phyloP scores from a whole-genome alignment of 2,329 filamentous ascomycete genomes.

The Phoma sp. region DNA sequence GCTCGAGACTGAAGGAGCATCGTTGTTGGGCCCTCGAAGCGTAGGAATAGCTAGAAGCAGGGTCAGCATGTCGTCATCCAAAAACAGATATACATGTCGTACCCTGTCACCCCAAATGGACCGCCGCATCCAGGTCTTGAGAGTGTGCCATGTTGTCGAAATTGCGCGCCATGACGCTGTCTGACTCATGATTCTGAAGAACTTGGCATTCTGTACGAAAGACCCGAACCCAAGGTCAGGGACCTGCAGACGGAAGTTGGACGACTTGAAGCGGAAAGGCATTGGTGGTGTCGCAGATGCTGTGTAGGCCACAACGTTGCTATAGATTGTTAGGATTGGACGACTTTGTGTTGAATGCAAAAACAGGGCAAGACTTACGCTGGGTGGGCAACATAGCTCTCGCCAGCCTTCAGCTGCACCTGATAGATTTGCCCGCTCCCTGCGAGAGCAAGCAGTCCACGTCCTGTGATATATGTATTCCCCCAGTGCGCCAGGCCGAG shows the following conservation, averaged over 20 bases:
- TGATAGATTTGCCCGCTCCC: conserved; percentile 91
- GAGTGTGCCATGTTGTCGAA: conserved; percentile 66
- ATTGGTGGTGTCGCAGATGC: conserved; percentile 74
- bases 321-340: conserved; percentile 35
- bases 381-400: conserved; percentile 90
- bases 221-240: conserved; percentile 69
- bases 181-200: conserved; percentile 73
- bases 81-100: conserved; percentile 31
- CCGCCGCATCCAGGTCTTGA: conserved; percentile 78
- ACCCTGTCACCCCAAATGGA: conserved; percentile 91
- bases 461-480: conserved; percentile 83
- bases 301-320: conserved; percentile 89
- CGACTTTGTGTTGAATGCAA: conserved; percentile 2
- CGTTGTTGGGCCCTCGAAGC: conserved; percentile 85
- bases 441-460: conserved; percentile 82
- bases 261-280: conserved; percentile 87
- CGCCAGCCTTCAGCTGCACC: conserved; percentile 77
- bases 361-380: conserved; percentile 32
- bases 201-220: conserved; percentile 72
- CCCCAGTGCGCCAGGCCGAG: conserved; percentile 90
- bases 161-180: conserved; percentile 75
- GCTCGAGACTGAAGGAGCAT: conserved; percentile 89
- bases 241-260: conserved; percentile 75
- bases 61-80: conserved; percentile 19
- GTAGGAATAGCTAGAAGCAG: conserved; percentile 71